Evolutionary conservation across 441 rosid species (phyloP).

Genomic region (Adansonia gregorii): DNA sequence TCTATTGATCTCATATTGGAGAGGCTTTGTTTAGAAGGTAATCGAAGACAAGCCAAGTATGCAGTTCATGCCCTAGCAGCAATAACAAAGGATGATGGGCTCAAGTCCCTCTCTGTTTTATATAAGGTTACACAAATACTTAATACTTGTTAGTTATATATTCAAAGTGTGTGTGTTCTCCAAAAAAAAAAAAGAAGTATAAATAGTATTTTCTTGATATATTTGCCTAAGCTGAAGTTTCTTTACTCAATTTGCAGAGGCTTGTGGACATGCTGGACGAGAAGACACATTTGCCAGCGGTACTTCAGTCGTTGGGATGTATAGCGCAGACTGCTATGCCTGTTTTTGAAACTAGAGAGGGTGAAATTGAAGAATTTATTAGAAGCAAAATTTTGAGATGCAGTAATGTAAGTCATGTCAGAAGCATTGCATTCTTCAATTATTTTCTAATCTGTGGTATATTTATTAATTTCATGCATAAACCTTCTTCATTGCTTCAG

Average conservation of each 20-base stretch:
- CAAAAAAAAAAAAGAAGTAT: not conserved
- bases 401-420: slow-evolving; percentile 57
- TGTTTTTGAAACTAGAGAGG: slow-evolving; percentile 97
- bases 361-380: slow-evolving; percentile 81
- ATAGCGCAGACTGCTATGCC: slow-evolving; percentile 99
- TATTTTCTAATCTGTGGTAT: slow-evolving; percentile 17
- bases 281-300: slow-evolving; percentile 87
- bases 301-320: slow-evolving; percentile 96
- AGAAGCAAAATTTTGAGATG: slow-evolving; percentile 70
- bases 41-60: slow-evolving; percentile 94
- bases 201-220: slow-evolving; percentile 7
- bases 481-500: slow-evolving; percentile 53
- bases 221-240: slow-evolving; percentile 35
- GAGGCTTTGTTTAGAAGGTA: slow-evolving; percentile 95
- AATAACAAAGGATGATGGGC: slow-evolving; percentile 98
- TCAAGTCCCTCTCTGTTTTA: slow-evolving; percentile 93
- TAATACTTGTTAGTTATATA: slow-evolving; percentile 21
- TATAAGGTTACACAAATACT: slow-evolving; percentile 70
- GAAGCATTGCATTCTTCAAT: slow-evolving; percentile 35
- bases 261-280: slow-evolving; percentile 95
- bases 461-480: slow-evolving; percentile 24
- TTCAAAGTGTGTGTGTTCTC: not conserved
- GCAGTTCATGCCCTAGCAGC: slow-evolving; percentile 99
- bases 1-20: slow-evolving; percentile 93
- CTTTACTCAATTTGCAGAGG: slow-evolving; percentile 61